A percentile compares a stretch with the other conserved stretches of the same genome.
Evolutionary conservation across 2,329 filamentous ascomycete genomes (phyloP).

Genomic region (Fusarium tjaetaba): DNA sequence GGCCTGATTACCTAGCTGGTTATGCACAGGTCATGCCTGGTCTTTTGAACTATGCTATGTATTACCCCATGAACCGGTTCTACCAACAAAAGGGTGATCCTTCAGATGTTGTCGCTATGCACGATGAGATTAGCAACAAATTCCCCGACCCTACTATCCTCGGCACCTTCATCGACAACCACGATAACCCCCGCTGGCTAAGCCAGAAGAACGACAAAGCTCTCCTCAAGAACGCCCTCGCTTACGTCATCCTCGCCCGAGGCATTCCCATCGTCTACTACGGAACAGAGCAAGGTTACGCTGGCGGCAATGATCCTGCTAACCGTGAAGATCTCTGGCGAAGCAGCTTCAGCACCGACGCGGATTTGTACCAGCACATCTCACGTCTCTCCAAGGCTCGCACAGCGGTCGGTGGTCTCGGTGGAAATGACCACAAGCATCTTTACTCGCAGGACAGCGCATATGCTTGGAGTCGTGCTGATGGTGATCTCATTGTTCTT

Average conservation of each 20-base stretch:
- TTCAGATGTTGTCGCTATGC: constrained; percentile 52
- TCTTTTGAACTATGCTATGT: constrained; percentile 68
- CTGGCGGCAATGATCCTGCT: constrained; percentile 57
- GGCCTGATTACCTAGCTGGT: constrained; percentile 59
- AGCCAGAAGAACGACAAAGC: constrained; percentile 62
- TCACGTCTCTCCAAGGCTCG: constrained; percentile 27
- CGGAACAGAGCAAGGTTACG: constrained; percentile 71
- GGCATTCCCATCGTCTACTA: constrained; percentile 74
- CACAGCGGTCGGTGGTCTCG: constrained; percentile 4
- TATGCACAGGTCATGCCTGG: constrained; percentile 67
- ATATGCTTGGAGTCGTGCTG: constrained; percentile 28
- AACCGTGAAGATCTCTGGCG: constrained; percentile 70
- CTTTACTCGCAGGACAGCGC: constrained; percentile 11
- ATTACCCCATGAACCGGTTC: constrained; percentile 53
- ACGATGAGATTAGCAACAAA: constrained; percentile 46
- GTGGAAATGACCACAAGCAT: constrained; percentile 23
- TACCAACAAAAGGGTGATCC: constrained; percentile 53
- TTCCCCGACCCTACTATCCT: constrained; percentile 44
- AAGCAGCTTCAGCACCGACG: constrained; percentile 54
- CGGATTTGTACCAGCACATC: constrained; percentile 28
- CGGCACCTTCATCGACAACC: constrained; percentile 67
- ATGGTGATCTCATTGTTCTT: constrained; percentile 15
- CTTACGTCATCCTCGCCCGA: constrained; percentile 68
- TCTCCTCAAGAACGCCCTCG: constrained; percentile 68
- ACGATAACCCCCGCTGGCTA: constrained; percentile 66